Evolutionary conservation across 2,329 filamentous ascomycete species (phyloP), one percentile per base, ranked within the genome.

Genomic region (Pestalotiopsis sp.): DNA sequence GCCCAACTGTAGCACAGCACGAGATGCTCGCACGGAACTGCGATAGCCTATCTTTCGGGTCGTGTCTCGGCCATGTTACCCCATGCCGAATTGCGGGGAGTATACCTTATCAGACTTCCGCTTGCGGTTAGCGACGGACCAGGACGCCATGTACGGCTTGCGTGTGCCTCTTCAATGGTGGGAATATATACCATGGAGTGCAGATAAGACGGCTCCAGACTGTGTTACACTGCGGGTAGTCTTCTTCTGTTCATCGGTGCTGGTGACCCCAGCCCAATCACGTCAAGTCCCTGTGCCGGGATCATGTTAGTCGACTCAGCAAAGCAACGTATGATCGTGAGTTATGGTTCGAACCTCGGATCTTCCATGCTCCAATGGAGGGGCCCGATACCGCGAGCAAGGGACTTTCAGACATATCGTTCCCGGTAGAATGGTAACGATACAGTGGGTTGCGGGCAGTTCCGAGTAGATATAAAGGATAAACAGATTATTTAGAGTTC

Each of bases 61-160:
- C 7, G n/a, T 14, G 57, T 59, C 45, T 20, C 57, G 57, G 57
- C 14, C 27, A 11, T n/a, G 57, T 59, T 23, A 27, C 23, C 27
- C 27, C 27, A 27, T 36, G 57, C 27, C 23, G 57, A 27, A 59
- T 59, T 59, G 57, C 57, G 57, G 57, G 57, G 57, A 59, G 57
- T 59, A 59, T 63, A 63, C 60, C 31, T 45, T 63, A 63, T 45
- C 60, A 38, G 38, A 63, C 60, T 63, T 38, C 60, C 60, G 36
- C 31, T 63, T 63, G 60, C 12, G 36, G 60, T 63, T 45, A 63
- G 57, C 57, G n/a, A 59, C 23, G 57, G 57, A 59, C 57, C 23
- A 36, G 57, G 23, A 36, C 57, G 14, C 57, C 23, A 36, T 59
- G 57, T 59, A 13, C 5, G 25, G 57, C 57, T 36, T 59, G 23